Percentiles rank a stretch among this genome's conserved stretches.
Evolutionary conservation across 306 rosid genomes (phyloP).

Genomic region (Lithocarpus polystachyus): DNA sequence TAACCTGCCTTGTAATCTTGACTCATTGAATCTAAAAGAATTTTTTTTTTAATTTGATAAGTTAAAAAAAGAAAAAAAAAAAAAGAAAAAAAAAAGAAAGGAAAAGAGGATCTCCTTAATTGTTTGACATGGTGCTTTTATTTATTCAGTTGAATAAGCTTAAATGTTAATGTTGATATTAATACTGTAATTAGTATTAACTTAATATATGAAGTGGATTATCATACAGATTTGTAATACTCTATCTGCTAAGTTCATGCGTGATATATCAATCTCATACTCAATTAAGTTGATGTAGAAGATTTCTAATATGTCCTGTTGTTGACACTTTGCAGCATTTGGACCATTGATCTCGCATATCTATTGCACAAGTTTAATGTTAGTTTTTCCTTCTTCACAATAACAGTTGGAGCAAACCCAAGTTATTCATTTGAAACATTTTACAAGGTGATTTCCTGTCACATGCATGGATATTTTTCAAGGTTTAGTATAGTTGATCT

Average conservation of each 20-base stretch:
- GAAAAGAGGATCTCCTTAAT: too few species aligned
- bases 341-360: slow-evolving; percentile 97
- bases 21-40: background rate
- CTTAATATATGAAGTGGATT: slow-evolving; percentile 1
- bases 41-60: too few species aligned
- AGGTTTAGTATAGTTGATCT: background rate
- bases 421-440: slow-evolving; percentile 79
- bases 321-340: slow-evolving; percentile 61
- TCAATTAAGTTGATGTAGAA: slow-evolving; percentile 8
- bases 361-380: slow-evolving; percentile 70
- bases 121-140: background rate
- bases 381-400: slow-evolving; percentile 80
- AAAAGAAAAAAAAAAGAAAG: too few species aligned
- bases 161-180: background rate
- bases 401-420: slow-evolving; percentile 93
- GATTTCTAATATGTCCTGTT: slow-evolving; percentile 27
- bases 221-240: background rate
- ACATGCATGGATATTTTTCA: background rate
- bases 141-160: background rate
- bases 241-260: slow-evolving; percentile 13
- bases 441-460: slow-evolving; percentile 70
- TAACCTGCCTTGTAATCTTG: background rate
- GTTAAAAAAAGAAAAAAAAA: too few species aligned
- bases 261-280: slow-evolving; percentile 1
- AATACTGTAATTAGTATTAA: background rate